Conservation (phyloP, 106 monocot species). For the Acorus calamus region DNA sequence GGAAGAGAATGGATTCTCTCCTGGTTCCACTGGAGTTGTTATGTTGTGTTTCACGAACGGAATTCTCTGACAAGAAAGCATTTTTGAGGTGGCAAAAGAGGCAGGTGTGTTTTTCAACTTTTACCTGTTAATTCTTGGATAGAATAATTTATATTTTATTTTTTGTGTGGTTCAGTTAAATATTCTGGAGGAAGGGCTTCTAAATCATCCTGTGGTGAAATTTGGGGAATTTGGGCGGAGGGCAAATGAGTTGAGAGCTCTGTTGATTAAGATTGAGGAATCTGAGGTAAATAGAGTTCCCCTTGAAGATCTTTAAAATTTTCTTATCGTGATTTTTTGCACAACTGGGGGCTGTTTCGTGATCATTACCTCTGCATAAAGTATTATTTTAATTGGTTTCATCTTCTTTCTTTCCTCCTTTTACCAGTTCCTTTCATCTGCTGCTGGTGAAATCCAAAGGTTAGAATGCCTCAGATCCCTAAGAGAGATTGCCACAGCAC, state of each 20-base stretch:
- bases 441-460: slow-evolving; percentile 73
- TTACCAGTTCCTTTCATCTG: slow-evolving; percentile 63
- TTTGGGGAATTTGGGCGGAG: slow-evolving; percentile 84
- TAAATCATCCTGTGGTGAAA: slow-evolving; percentile 78
- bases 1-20: slow-evolving; percentile 95
- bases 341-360: no score
- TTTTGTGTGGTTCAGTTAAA: slow-evolving; percentile 45
- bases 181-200: slow-evolving; percentile 89
- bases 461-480: slow-evolving; percentile 67
- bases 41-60: slow-evolving; percentile 75
- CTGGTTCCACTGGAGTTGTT: slow-evolving; percentile 79
- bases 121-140: neutral
- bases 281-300: slow-evolving; percentile 52
- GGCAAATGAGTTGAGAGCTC: slow-evolving; percentile 61
- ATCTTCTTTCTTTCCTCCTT: neutral
- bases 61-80: slow-evolving; percentile 93
- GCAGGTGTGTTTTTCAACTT: slow-evolving; percentile 33
- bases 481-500: slow-evolving; percentile 55
- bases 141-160: neutral
- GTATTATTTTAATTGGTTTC: neutral
- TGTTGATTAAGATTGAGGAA: slow-evolving; percentile 87
- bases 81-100: slow-evolving; percentile 93
- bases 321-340: no score
- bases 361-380: neutral
- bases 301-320: neutral